phyloP scores from a whole-genome alignment of 495 filamentous ascomycete species.

The Neurospora sublineolata region DNA sequence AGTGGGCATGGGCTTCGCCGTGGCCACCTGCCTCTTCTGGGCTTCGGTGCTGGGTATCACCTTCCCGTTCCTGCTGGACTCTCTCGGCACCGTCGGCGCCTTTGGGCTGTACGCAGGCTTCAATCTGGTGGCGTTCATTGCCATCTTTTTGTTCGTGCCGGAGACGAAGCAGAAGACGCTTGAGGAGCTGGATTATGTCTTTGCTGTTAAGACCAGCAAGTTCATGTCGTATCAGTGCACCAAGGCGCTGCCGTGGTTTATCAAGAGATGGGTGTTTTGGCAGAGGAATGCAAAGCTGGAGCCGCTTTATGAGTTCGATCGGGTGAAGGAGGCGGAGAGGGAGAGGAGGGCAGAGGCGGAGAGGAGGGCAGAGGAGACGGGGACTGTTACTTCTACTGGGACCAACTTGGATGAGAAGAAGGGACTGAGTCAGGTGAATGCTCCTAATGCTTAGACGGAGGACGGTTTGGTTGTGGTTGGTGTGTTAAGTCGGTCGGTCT shows the following conservation, averaged over 20 bases:
- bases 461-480: neutral
- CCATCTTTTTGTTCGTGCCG: conserved; percentile 59
- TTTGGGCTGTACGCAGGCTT: conserved; percentile 52
- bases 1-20: conserved; percentile 63
- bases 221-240: conserved; percentile 55
- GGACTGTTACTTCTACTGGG: neutral
- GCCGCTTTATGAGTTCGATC: conserved; percentile 52
- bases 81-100: conserved; percentile 40
- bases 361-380: neutral
- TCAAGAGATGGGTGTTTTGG: conserved; percentile 54
- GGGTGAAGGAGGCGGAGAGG: neutral
- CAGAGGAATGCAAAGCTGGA: conserved; percentile 40
- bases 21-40: conserved; percentile 59
- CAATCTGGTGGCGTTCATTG: conserved; percentile 48
- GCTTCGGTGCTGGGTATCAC: conserved; percentile 53
- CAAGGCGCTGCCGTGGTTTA: conserved; percentile 54
- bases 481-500: neutral
- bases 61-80: conserved; percentile 51
- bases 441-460: neutral
- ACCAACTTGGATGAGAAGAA: neutral
- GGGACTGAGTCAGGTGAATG: neutral
- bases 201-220: conserved; percentile 53
- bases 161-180: conserved; percentile 59
- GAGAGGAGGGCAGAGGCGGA: neutral
- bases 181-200: conserved; percentile 80